A percentile compares a stretch with the other conserved stretches of the same genome.
These are phyloP conservation scores for Penicillium sp. DNA, from an alignment of 2,329 filamentous ascomycete genomes.

Conservation along the genomic window DNA sequence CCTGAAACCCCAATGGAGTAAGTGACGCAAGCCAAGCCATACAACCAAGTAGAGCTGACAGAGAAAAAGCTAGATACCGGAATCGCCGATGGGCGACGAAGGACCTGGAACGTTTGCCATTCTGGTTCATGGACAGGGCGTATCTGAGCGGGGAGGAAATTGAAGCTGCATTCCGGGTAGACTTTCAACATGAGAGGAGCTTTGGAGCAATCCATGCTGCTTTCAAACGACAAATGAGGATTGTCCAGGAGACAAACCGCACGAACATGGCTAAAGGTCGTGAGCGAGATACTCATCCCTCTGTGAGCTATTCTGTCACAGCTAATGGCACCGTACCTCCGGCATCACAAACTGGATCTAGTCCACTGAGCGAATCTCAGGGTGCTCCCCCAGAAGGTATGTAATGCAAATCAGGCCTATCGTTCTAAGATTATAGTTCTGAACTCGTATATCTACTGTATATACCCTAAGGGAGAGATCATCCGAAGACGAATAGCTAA, in stretches of 20 bases:
- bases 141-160: neutral
- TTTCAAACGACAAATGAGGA: neutral
- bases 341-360: neutral
- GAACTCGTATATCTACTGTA: neutral
- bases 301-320: neutral
- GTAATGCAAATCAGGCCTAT: neutral
- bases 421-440: neutral
- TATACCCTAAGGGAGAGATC: neutral
- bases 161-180: neutral
- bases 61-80: too few species aligned
- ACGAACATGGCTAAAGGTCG: neutral
- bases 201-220: neutral
- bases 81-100: neutral
- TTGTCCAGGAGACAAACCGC: neutral
- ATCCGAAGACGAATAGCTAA: neutral
- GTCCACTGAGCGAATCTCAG: neutral
- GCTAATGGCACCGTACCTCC: neutral
- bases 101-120: neutral
- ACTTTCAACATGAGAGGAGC: neutral
- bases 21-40: neutral
- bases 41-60: neutral
- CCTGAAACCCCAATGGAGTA: neutral
- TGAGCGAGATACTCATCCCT: neutral
- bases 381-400: neutral
- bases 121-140: neutral